Evolutionary conservation across 306 rosid species (phyloP).

Genomic region (Ormosia semicastrata): DNA sequence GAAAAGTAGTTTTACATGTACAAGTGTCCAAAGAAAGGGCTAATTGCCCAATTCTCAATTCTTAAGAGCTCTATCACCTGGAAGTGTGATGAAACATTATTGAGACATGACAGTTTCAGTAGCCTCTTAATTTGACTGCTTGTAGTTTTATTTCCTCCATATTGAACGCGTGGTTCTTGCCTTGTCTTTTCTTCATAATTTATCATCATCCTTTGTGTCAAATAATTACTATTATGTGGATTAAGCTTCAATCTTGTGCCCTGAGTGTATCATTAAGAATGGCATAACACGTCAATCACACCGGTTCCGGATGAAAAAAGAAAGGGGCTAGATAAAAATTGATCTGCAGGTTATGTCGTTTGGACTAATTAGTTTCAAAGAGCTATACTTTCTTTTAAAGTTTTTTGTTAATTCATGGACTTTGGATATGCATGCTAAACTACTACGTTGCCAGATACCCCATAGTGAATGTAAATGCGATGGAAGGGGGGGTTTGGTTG

Average conservation of each 20-base stretch:
- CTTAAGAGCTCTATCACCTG: not conserved
- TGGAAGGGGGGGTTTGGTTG: too few relatives aligned
- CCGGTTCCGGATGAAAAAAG: not conserved
- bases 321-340: not conserved
- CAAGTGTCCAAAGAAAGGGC: constrained; percentile 13
- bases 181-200: not conserved
- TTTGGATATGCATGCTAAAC: not conserved
- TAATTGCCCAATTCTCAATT: constrained; percentile 13
- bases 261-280: not conserved
- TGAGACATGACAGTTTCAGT: constrained; percentile 3
- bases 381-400: too few relatives aligned
- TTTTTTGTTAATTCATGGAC: not conserved
- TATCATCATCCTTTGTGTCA: not conserved
- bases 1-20: constrained; percentile 16
- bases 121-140: not conserved
- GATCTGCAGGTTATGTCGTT: not conserved
- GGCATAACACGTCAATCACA: not conserved
- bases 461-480: not conserved
- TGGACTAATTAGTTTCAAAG: too few relatives aligned
- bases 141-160: not conserved
- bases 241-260: not conserved
- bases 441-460: not conserved
- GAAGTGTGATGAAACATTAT: constrained; percentile 18
- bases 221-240: not conserved
- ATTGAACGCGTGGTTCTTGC: not conserved